Evolutionary conservation across 495 filamentous ascomycete species (phyloP).

Genomic region (Paragyromitra xinjiangensis): DNA sequence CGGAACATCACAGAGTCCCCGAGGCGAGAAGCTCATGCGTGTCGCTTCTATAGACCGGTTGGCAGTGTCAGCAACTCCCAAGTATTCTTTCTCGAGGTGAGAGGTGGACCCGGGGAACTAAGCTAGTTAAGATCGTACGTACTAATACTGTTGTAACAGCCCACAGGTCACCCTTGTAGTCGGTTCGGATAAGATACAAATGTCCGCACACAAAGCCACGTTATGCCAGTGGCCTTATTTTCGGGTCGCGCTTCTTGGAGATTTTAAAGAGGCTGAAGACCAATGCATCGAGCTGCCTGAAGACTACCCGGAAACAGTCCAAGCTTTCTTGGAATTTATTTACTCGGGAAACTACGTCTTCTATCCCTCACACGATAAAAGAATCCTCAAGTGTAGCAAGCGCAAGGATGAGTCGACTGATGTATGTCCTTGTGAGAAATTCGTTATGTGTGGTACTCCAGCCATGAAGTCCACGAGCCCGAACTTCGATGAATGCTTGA

Average conservation of each 20-base stretch:
- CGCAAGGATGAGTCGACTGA: neutral
- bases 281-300: slow-evolving; percentile 15
- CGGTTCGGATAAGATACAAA: neutral
- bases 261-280: slow-evolving; percentile 2
- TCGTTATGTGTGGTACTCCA: neutral
- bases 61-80: neutral
- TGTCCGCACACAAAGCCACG: slow-evolving; percentile 7
- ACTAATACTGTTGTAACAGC: slow-evolving; percentile 1
- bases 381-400: neutral
- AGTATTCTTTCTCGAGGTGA: slow-evolving; percentile 22
- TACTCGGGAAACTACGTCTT: slow-evolving; percentile 29
- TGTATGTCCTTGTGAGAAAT: slow-evolving; percentile 4
- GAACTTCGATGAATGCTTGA: neutral
- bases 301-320: neutral
- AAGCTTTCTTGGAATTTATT: slow-evolving; percentile 13
- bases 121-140: neutral
- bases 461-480: neutral
- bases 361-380: neutral
- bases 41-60: neutral
- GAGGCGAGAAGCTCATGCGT: neutral
- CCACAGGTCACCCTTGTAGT: slow-evolving; percentile 11
- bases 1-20: neutral
- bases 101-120: neutral
- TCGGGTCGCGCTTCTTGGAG: neutral
- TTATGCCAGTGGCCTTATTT: slow-evolving; percentile 22